Evolutionary conservation across 805 yeast species (phyloP), one percentile per base, ranked within the genome.

Genomic region (Hanseniaspora osmophila): DNA sequence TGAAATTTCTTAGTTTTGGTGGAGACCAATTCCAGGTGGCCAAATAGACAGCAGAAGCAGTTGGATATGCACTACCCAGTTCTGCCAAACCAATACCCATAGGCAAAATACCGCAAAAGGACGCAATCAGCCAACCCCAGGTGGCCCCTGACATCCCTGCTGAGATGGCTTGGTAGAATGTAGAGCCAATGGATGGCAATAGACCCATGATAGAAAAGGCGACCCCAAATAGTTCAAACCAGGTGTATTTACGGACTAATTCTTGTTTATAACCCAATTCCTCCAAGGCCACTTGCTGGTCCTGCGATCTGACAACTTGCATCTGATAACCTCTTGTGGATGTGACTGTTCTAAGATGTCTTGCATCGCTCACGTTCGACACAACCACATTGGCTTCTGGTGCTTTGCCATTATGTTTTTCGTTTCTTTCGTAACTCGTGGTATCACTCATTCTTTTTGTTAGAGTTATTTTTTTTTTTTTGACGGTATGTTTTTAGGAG

Each of bases 251-350:
- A 59, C 90, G 72, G 43, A 67, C 69, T 47, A 81, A 64, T 55
- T 81, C 88, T 54, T 78, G 81, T 58, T 78, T 78, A 62, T 81
- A 81, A 11, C 90, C 90, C 46, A 80, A 74, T 51, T 76, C 75
- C 27, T 63, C 63, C 39, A 61, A 49, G 6, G 48, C 48, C 13
- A 45, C 19, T 27, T 45, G 48, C 15, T 45, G 38, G n/a, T 45
- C 37, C 10, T 32, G 9, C 2, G 48, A 45, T 45, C 45, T 45
- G 16, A 45, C 43, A 17, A 45, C 43, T 11, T 41, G 27, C 13
- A 45, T 42, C 32, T 32, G 19, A 19, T 45, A 44, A 7, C 44
- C 44, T 32, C 42, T 42, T 11, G 44, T 41, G 12, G 47, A 45
- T n/a, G 32, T 37, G 33, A 45, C 42, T 7, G 47, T 30, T 15